phyloP scores from a whole-genome alignment of 2,329 filamentous ascomycete genomes.

The Chrysosporium keratinophilum region DNA sequence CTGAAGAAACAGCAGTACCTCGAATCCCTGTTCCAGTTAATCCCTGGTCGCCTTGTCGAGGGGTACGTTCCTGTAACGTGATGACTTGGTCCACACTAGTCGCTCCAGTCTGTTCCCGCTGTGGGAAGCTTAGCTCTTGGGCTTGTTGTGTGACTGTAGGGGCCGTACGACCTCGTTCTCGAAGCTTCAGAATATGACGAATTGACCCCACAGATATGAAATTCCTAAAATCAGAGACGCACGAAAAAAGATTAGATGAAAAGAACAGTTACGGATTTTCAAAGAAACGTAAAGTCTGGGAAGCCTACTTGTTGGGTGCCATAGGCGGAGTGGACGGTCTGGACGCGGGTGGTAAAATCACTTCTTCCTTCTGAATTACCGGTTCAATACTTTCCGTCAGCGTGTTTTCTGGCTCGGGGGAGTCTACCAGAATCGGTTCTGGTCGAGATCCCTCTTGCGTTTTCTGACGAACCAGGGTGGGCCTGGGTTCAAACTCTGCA shows the following conservation, averaged over 20 bases:
- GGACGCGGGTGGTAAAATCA: neutral
- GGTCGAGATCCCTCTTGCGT: neutral
- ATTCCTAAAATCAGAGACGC: neutral
- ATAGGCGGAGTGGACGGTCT: neutral
- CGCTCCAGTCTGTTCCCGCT: neutral
- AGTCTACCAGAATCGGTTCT: neutral
- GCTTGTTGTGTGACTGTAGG: conserved; percentile 8
- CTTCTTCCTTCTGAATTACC: neutral
- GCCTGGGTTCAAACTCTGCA: neutral
- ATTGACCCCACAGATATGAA: neutral
- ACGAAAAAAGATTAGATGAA: neutral
- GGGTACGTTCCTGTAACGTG: neutral
- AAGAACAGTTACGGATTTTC: neutral
- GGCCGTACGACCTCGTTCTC: neutral
- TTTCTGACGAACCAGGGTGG: neutral
- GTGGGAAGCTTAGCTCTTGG: neutral
- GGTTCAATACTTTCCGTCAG: neutral
- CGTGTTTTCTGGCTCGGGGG: neutral
- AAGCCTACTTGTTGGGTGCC: conserved; percentile 2
- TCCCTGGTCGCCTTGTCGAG: neutral
- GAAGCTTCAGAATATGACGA: conserved; percentile 2
- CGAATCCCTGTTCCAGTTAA: neutral
- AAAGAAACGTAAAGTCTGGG: neutral
- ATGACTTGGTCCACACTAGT: neutral
- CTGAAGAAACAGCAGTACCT: neutral